Evolutionary conservation across 352 stramenopile species (phyloP), one percentile per base, ranked within the genome.

Genomic region (Globisporangium echinulatum): DNA sequence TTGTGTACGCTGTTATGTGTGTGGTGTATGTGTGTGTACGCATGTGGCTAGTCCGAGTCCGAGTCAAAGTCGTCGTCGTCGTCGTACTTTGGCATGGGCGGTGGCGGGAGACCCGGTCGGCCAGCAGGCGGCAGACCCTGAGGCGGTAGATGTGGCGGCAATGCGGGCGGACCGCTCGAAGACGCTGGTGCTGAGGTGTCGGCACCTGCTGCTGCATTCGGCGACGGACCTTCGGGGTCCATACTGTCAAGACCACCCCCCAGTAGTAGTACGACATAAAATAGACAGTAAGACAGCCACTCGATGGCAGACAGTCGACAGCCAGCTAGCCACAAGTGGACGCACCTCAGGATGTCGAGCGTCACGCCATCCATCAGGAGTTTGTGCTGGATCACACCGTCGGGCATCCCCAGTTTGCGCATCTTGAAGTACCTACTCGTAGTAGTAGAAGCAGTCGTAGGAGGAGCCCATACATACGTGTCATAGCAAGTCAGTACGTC

Each of bases 371-470:
- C 82, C 76, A 94, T 82, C 66, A 77, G 74, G 36, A 94, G 54
- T 59, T 94, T 94, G 49, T 94, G 84, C 38, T 85, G 73, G 67
- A 94, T 91, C 4, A 87, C 71, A 0, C 77, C 79, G 47, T 94
- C 84, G 0, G 84, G 82, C 68, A 94, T 82, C 1, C 80, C 82
- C 47, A 94, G 69, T 57, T 91, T 92, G 43, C 77, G 69, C 84
- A 94, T 94, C 66, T 72, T 89, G 57, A 94, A 94, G 65, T 92
- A 93, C 61, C 83, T 92, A 25, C 33, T 38, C 48, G n/a, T 8
- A 52, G 9, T 6, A 25, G 42, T 14, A 47, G 11, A 7, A 47
- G 42, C 42, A n/a, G 25, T 25, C 25, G 25, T 25, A 25, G 25
- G 25, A 3, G 25, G 25, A 25, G 25, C 25, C 25, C 0, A 25